A percentile compares a stretch with the other conserved stretches of the same genome.
Conservation (phyloP, 352 stramenopile genomes). For the Globisporangium paroecandrum region DNA sequence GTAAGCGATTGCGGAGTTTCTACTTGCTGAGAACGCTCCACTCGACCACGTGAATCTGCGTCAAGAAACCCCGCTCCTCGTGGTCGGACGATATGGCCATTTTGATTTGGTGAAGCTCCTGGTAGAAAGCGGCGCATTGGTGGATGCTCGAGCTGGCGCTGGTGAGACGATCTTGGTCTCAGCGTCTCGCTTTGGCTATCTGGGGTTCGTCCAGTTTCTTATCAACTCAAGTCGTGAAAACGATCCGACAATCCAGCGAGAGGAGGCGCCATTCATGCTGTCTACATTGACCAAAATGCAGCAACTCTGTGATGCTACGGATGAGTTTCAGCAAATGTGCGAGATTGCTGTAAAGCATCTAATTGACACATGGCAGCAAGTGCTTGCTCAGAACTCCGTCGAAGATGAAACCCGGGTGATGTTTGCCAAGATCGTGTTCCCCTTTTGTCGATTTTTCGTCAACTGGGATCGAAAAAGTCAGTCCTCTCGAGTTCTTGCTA, state of each 20-base stretch:
- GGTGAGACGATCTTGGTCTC: background rate
- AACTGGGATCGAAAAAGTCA: background rate
- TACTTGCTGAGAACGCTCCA: background rate
- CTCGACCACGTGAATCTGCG: background rate
- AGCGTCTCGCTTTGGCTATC: background rate
- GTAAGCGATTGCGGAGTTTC: background rate
- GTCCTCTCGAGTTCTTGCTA: background rate
- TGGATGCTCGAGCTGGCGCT: background rate
- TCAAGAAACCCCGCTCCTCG: background rate
- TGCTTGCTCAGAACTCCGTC: background rate
- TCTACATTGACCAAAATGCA: background rate
- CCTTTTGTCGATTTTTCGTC: background rate
- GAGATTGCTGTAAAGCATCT: background rate
- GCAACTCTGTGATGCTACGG: background rate
- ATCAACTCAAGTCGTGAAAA: background rate
- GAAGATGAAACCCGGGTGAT: background rate
- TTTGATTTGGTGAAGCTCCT: background rate
- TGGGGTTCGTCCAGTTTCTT: background rate
- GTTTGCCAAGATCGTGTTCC: background rate
- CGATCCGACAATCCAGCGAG: background rate
- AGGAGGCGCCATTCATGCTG: background rate
- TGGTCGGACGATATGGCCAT: background rate
- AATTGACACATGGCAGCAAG: background rate
- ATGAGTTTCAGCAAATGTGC: conserved; percentile 2
- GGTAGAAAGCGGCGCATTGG: background rate